These are phyloP conservation scores for Vararia minispora DNA, from an alignment of 768 basidiomycete species.

Conservation along the genomic window DNA sequence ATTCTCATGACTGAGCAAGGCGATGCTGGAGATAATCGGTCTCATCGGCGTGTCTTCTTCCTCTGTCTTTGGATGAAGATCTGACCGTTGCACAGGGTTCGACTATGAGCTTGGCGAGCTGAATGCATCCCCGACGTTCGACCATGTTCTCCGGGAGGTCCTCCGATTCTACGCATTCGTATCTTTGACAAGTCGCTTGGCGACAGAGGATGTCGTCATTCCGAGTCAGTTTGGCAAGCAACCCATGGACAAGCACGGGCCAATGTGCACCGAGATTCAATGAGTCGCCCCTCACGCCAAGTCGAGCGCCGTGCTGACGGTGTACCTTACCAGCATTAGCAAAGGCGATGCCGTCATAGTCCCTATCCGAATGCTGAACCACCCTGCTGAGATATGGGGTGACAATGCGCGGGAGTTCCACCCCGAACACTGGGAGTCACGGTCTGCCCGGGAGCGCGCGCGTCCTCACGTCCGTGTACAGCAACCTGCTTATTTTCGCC, in stretches of 20 bases:
- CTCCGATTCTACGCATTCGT: slow-evolving; percentile 20
- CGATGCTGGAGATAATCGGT: slow-evolving; percentile 18
- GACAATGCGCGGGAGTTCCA: slow-evolving; percentile 17
- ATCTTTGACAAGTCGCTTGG: slow-evolving; percentile 14
- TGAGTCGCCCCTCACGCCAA: slow-evolving; percentile 1
- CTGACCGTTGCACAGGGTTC: no score
- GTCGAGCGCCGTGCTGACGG: no score
- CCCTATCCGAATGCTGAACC: slow-evolving; percentile 9
- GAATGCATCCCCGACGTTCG: slow-evolving; percentile 21
- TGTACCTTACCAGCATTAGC: neutral
- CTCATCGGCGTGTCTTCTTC: slow-evolving; percentile 14
- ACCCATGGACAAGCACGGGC: slow-evolving; percentile 11
- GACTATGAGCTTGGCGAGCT: slow-evolving; percentile 27
- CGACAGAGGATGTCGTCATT: slow-evolving; percentile 19
- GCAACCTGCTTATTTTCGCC: slow-evolving; percentile 18
- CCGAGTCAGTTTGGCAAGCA: slow-evolving; percentile 19
- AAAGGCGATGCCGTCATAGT: slow-evolving; percentile 8
- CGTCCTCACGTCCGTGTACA: slow-evolving; percentile 6
- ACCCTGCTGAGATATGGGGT: slow-evolving; percentile 12
- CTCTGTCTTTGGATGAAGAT: no score
- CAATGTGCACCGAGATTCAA: slow-evolving; percentile 6
- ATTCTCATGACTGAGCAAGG: slow-evolving; percentile 12
- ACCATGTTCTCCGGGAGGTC: slow-evolving; percentile 21
- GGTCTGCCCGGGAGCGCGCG: slow-evolving; percentile 6
- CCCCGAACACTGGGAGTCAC: slow-evolving; percentile 13